Evolutionary conservation across 176 grass and related monocot genomes (phyloP), one percentile per base, ranked within the genome.

Genomic region (Musa itinerans): DNA sequence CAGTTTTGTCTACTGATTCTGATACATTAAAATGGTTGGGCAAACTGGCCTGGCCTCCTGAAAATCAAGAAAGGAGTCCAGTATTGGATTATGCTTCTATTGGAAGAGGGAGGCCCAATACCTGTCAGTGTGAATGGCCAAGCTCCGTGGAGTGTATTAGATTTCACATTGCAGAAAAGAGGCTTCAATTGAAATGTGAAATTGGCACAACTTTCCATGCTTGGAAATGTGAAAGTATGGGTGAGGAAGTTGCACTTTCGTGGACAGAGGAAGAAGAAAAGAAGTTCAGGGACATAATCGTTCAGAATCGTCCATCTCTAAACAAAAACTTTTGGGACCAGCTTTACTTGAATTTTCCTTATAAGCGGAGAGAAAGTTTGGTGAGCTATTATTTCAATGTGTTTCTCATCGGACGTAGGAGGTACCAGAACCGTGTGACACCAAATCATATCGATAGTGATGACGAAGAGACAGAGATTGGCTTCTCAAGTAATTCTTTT

Each of bases 361-460:
- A 3, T 65, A 91, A 87, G 67, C 57, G 57, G 43, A 72, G 25
- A 49, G 21, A 53, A 75, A 72, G 27, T 53, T 25, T 87, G 74
- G 85, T 82, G 63, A 83, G 74, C 55, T 91, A 91, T 63, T 91
- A 91, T n/a, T 72, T 85, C 82, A 91, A 91, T 73, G 80, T 91
- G 61, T 91, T 83, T 78, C 69, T 78, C 8, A 43, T 85, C 27
- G 64, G 25, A 63, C 29, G 76, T 27, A 80, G 82, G 68, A 83
- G 76, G n/a, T 78, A 78, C 69, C 82, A 83, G 73, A 91, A 91
- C 22, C 54, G 58, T 16, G 50, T 87, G 1, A n/a, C 62, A 65
- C 79, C 54, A 66, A 29, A 83, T 73, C 25, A 52, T 50, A 77
- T 84, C 8, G 73, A 87, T 67, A 85, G 85, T 67, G 88, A 84